phyloP scores from a whole-genome alignment of 345 rosid genomes.

The Hibiscus syriacus region DNA sequence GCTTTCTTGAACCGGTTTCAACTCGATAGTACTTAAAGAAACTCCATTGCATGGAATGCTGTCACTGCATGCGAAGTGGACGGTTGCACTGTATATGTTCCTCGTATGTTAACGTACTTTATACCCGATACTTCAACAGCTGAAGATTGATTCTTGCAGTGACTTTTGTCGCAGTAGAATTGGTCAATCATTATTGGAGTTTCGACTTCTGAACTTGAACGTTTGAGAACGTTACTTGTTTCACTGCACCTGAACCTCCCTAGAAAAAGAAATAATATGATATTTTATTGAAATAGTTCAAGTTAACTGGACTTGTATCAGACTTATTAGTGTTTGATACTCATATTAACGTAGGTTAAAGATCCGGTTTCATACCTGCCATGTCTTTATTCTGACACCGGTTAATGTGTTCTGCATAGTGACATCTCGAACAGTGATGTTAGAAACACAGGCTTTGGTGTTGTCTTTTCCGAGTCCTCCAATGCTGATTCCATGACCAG shows the following conservation, averaged over 20 bases:
- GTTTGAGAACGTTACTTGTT: constrained; percentile 77
- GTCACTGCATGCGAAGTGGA: constrained; percentile 79
- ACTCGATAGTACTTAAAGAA: constrained; percentile 48
- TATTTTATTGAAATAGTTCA: too few relatives aligned
- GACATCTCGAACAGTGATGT: constrained; percentile 66
- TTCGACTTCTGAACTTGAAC: constrained; percentile 66
- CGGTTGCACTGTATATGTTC: constrained; percentile 65
- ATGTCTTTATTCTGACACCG: constrained; percentile 86
- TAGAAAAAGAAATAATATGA: constrained; percentile 15
- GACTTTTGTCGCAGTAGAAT: constrained; percentile 59
- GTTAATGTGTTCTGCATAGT: constrained; percentile 44
- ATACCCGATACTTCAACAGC: constrained; percentile 70
- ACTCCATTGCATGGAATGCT: constrained; percentile 67
- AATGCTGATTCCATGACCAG: constrained; percentile 95
- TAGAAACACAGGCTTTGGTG: constrained; percentile 77
- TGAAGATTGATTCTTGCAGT: constrained; percentile 57
- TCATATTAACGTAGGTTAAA: neutral
- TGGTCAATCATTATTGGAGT: constrained; percentile 82
- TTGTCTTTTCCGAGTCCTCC: constrained; percentile 73
- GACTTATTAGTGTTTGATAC: neutral
- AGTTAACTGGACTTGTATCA: neutral
- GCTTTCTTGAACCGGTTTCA: constrained; percentile 37
- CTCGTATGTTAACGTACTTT: constrained; percentile 60
- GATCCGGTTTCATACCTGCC: constrained; percentile 49
- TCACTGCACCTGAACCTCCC: constrained; percentile 90